Evolutionary conservation across 768 basidiomycete genomes (phyloP), one percentile per base, ranked within the genome.

Genomic region (Rhizopogon rudus): DNA sequence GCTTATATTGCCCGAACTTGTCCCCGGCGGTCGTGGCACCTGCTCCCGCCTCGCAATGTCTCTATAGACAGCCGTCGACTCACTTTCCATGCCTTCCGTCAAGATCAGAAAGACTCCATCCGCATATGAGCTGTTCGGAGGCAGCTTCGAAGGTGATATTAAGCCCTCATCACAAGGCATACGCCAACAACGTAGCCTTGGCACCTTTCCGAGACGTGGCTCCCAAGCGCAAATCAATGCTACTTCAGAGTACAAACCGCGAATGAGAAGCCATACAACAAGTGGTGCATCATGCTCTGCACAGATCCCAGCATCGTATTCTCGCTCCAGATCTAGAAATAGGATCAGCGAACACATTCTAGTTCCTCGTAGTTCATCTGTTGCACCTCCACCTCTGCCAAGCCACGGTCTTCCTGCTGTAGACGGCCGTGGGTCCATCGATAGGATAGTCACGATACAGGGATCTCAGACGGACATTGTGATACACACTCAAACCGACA

Each of bases 51-150:
- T 29, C 31, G 17, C 6, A 3, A n/a, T n/a, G 10, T 5, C 29
- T 6, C 28, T n/a, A 9, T 33, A 33, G 8, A 20, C 20, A 20
- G 20, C 20, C 20, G 20, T 20, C 20, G 20, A 9, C 9, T 33
- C 13, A 37, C 10, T 13, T 33, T 48, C 31, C 29, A 80, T 81
- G 78, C 78, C 80, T 39, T 82, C 81, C 40, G 71, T 82, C 53
- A 73, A 77, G 61, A 71, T 82, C 52, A 75, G 68, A 64, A 66
- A 16, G 40, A 52, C 37, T 13, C 25, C 54, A 17, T 55, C 48
- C 5, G 22, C 10, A 3, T 52, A 52, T 14, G 2, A 8, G 37
- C 22, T 37, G 8, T n/a, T 53, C 50, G 14, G 37, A 33, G n/a
- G 16, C 17, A 52, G 35, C 13, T 29, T 53, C n/a, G 17, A 55